Base-by-base conservation (phyloP, 352 stramenopile genomes). In the Phytophthora pini region DNA sequence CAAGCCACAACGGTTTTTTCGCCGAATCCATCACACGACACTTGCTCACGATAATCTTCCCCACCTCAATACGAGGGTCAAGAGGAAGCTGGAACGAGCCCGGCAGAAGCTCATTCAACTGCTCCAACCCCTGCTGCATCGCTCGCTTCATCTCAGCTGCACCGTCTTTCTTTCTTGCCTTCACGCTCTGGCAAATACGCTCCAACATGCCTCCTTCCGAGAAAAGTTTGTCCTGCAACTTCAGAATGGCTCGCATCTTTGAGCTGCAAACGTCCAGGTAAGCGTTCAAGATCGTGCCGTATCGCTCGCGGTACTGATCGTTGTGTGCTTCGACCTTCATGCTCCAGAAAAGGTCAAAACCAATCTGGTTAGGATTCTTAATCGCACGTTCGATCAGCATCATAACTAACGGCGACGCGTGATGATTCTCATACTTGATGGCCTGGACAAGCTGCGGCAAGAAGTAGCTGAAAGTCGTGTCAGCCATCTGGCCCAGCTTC, bases 171-270 rank as follows among this genome's bases (percentile, higher is more conserved):
- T 87, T 91, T 78, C 92, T 95, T 12, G 69, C 71, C 71, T 93
- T 95, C 17, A 95, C 82, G 5, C 74, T 84, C 47, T 93, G 83
- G 51, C 87, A 95, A 61, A 95, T 93, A 29, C 84, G 79, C 51
- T 92, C 87, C 46, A 86, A 92, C 76, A 81, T 93, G 20, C 83
- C 88, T 13, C 84, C 79, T 9, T 84, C 85, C 22, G 81, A 81
- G 51, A 94, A 95, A 29, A 93, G 66, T 60, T 87, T 91, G 72
- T 97, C 76, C 61, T 97, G 88, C 3, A 98, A 77, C 74, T 96
- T 95, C 4, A 94, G 73, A 66, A 98, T 96, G 0, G 92, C 80
- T 31, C 87, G 92, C 89, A 97, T 96, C 72, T 97, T 98, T 49
- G 80, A 89, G 54, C 76, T 98, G 70, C 78, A 92, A 50, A 92